Percentiles rank a stretch among this genome's conserved stretches.
Conservation (phyloP, 2,329 filamentous ascomycete species). For the Dothidotthia symphoricarpi region DNA sequence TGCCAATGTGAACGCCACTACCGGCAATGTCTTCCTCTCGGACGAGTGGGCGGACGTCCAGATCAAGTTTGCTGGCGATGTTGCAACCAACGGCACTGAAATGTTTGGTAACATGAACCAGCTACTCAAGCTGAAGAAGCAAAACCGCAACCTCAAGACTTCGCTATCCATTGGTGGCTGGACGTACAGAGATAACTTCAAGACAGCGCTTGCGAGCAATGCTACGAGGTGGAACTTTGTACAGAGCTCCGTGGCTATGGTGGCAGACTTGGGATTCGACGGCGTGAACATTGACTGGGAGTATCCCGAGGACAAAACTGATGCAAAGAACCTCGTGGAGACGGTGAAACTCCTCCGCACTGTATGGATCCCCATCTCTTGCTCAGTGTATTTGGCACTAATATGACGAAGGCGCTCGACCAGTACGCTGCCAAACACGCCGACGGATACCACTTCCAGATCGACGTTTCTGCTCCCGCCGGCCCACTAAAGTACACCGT, state of each 20-base stretch:
- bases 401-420: constrained; percentile 35
- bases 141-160: constrained; percentile 71
- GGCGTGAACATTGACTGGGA: constrained; percentile 50
- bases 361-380: constrained; percentile 20
- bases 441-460: constrained; percentile 42
- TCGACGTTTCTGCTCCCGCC: constrained; percentile 47
- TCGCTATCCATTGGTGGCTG: constrained; percentile 81
- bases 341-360: constrained; percentile 37
- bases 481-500: constrained; percentile 42
- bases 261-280: constrained; percentile 74
- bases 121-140: constrained; percentile 72
- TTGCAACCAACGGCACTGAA: constrained; percentile 64
- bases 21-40: constrained; percentile 61
- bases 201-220: constrained; percentile 61
- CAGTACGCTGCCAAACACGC: constrained; percentile 40
- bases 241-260: constrained; percentile 66
- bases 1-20: constrained; percentile 76
- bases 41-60: constrained; percentile 44
- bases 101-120: constrained; percentile 77
- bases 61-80: constrained; percentile 67
- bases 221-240: constrained; percentile 65
- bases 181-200: constrained; percentile 76
- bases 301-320: constrained; percentile 42
- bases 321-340: constrained; percentile 41
- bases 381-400: not conserved